Conservation (phyloP, 2,329 filamentous ascomycete species). For the Sclerotinia spermophila region DNA sequence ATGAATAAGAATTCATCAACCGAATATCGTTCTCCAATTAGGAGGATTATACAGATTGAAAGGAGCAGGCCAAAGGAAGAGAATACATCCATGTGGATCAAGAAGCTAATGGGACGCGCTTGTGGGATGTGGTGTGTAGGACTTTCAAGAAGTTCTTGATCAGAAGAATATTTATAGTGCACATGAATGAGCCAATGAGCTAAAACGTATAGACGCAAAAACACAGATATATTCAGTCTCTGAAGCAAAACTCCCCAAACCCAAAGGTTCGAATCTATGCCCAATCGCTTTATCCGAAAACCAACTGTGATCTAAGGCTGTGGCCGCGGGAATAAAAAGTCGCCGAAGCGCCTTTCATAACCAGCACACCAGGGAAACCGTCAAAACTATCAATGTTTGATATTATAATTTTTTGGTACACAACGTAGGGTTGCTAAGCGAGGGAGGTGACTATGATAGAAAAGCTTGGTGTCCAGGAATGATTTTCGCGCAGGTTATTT, state of each 20-base stretch:
- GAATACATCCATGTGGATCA: background rate
- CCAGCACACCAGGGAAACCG: background rate
- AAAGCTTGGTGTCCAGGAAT: background rate
- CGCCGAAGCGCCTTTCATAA: background rate
- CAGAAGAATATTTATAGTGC: background rate
- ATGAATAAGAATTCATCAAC: background rate
- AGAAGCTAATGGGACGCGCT: background rate
- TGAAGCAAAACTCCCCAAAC: background rate
- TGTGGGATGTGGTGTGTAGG: constrained; percentile 3
- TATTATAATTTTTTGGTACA: background rate
- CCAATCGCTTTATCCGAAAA: background rate
- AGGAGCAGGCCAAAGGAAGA: background rate
- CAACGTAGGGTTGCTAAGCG: background rate
- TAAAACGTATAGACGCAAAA: background rate
- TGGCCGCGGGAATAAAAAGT: background rate
- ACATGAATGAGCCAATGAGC: background rate
- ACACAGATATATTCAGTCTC: background rate
- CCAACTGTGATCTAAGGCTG: background rate
- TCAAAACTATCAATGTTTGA: background rate
- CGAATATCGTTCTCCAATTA: too few species aligned
- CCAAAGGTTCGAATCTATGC: background rate
- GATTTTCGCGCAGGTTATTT: background rate
- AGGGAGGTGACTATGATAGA: background rate
- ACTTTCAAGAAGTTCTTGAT: background rate
- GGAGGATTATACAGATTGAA: background rate